Conservation (phyloP, 495 filamentous ascomycete genomes). For the Aspergillus bridgeri region DNA sequence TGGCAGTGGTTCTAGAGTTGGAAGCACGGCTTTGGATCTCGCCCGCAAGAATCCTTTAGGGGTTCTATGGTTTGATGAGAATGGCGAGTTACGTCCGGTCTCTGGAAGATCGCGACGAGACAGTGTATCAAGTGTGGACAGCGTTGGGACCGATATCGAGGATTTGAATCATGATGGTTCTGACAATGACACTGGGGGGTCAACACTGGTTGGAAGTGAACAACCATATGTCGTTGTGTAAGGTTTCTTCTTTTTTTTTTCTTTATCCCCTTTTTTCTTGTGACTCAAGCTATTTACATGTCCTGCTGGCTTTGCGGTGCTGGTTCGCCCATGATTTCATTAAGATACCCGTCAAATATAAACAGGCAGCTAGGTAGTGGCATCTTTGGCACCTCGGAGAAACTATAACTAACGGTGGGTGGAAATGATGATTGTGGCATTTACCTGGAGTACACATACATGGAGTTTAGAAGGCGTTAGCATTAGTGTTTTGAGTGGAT, state of each 20-base stretch:
- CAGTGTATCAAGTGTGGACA: constrained; percentile 19
- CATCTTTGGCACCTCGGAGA: too few relatives aligned
- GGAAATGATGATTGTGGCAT: too few relatives aligned
- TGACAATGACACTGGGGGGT: constrained; percentile 5
- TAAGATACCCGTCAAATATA: background rate
- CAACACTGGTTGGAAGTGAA: constrained; percentile 9
- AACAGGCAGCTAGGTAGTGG: too few relatives aligned
- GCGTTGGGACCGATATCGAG: constrained; percentile 22
- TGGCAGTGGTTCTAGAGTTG: constrained; percentile 3
- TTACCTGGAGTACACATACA: too few relatives aligned
- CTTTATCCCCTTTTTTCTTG: background rate
- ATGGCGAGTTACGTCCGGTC: constrained; percentile 15
- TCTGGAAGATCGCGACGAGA: constrained; percentile 9
- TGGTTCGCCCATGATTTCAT: too few relatives aligned
- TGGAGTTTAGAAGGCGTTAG: too few relatives aligned
- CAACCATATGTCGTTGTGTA: constrained; percentile 14
- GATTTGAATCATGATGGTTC: constrained; percentile 12
- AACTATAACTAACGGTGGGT: too few relatives aligned
- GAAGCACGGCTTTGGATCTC: constrained; percentile 25
- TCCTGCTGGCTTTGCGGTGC: background rate
- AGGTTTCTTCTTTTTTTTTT: background rate
- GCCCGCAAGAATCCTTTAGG: constrained; percentile 23
- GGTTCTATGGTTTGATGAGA: constrained; percentile 22
- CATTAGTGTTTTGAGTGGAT: too few relatives aligned
- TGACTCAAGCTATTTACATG: background rate